Conservation (phyloP, 83 land plant genomes). For the Isoetes engelmannii region DNA sequence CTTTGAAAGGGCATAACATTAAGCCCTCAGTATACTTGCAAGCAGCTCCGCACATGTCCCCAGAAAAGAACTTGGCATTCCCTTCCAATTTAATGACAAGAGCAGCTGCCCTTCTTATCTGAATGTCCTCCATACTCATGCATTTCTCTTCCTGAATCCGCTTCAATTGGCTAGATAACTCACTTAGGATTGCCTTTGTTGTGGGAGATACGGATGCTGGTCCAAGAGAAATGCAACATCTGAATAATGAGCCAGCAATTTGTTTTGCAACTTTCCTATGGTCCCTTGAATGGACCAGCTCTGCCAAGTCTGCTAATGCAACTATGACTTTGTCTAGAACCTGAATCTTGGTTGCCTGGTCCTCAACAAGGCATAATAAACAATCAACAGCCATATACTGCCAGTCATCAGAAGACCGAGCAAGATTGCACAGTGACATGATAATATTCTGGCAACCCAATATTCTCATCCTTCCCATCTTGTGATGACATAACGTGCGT, state of each 20-base stretch:
- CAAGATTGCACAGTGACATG: conserved; percentile 55
- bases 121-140: conserved; percentile 44
- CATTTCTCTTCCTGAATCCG: conserved; percentile 58
- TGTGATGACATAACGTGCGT: conserved; percentile 60
- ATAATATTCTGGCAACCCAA: conserved; percentile 39
- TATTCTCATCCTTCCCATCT: conserved; percentile 41
- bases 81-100: conserved; percentile 56
- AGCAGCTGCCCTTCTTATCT: conserved; percentile 44
- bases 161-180: conserved; percentile 42
- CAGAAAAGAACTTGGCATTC: conserved; percentile 50
- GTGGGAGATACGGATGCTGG: conserved; percentile 21
- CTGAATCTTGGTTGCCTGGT: conserved; percentile 46
- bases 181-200: conserved; percentile 56
- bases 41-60: conserved; percentile 55
- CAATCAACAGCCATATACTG: conserved; percentile 93
- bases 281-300: conserved; percentile 47
- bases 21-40: conserved; percentile 58
- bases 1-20: conserved; percentile 51
- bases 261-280: conserved; percentile 50
- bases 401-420: conserved; percentile 89
- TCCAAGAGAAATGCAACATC: too few relatives aligned
- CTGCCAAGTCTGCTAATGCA: conserved; percentile 64
- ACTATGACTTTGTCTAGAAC: conserved; percentile 50
- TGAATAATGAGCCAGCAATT: too few relatives aligned
- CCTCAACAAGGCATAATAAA: conserved; percentile 66